Conservation (phyloP, 1,284 basidiomycete species). For the Trametes hirsuta region DNA sequence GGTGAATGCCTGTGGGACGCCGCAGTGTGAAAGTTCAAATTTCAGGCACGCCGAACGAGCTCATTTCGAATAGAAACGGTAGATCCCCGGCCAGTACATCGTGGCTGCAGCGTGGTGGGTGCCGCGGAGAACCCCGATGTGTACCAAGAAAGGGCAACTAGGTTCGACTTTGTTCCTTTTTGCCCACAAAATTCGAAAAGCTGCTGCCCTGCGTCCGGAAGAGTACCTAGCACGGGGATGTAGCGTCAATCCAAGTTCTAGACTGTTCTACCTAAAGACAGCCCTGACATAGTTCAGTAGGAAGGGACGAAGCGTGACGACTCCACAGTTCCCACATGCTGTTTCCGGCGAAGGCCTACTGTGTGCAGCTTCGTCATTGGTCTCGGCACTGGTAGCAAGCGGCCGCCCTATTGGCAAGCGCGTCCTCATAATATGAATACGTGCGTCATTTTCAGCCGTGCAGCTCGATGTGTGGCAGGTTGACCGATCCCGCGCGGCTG, state of each 20-base stretch:
- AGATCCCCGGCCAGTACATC: too few species aligned
- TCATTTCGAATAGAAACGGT: too few species aligned
- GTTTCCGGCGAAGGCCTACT: slow-evolving; percentile 7
- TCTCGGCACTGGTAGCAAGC: slow-evolving; percentile 16
- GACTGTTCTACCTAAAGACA: slow-evolving; percentile 4
- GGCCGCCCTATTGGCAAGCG: slow-evolving; percentile 8
- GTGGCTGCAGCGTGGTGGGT: too few species aligned
- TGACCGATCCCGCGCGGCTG: slow-evolving; percentile 11
- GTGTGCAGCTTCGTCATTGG: slow-evolving; percentile 19
- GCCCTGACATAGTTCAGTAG: slow-evolving; percentile 10
- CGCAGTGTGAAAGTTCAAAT: too few species aligned
- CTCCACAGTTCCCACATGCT: slow-evolving; percentile 26
- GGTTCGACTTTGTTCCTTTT: not conserved
- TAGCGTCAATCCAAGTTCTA: slow-evolving; percentile 2
- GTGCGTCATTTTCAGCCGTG: slow-evolving; percentile 16
- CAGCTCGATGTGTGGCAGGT: slow-evolving; percentile 7
- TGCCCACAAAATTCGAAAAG: too few species aligned
- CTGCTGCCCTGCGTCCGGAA: too few species aligned
- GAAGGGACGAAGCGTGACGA: slow-evolving; percentile 12
- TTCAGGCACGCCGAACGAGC: too few species aligned
- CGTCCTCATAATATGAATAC: not conserved
- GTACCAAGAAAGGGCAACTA: too few species aligned
- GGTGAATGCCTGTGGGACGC: too few species aligned
- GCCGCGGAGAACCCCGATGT: too few species aligned
- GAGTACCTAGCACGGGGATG: not conserved